Evolutionary conservation across 2,329 filamentous ascomycete genomes (phyloP), one percentile per base, ranked within the genome.

Genomic region (Penicillium sp.): DNA sequence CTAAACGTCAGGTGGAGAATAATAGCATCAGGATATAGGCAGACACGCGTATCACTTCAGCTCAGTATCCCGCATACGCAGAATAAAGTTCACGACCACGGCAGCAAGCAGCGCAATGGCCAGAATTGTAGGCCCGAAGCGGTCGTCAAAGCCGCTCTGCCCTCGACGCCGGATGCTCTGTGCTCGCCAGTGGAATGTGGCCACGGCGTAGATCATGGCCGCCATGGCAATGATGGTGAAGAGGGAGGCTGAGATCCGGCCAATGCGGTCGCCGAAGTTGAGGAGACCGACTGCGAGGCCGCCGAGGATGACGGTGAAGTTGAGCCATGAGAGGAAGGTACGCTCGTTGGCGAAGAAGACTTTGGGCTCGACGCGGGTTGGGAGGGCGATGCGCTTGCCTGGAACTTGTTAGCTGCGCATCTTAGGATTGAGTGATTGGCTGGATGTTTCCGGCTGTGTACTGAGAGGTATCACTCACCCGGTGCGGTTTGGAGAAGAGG

Each of bases 281-380:
- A 98, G 84, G 69, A 98, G 90, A 62, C 93, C 93, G 62, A 98
- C 89, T 60, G 93, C 92, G 44, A 98, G 84, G 57, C 93, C 93
- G 66, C 93, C 93, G 54, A 98, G 87, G 73, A 98, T 92, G 67
- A 98, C 91, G 71, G 91, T 95, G 80, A 97, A 97, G 81, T 98
- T 98, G 67, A 98, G 88, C 93, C 93, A 98, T 74, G 90, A 95
- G 66, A 98, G 84, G 72, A 98, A 98, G 56, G 93, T 98, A 57
- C 93, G 89, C 77, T 98, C 93, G 80, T 98, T 98, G 75, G 93
- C 93, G 80, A 98, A 98, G 83, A 97, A 98, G 78, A 98, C 93
- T 76, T 98, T 98, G 65, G 93, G 93, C 75, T 98, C 93, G 73
- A 98, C 92, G 61, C 93, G 90, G 53, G 92, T 96, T 50, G 93